Conservation (phyloP, 805 yeast species). For the Lachancea kluyveri region DNA sequence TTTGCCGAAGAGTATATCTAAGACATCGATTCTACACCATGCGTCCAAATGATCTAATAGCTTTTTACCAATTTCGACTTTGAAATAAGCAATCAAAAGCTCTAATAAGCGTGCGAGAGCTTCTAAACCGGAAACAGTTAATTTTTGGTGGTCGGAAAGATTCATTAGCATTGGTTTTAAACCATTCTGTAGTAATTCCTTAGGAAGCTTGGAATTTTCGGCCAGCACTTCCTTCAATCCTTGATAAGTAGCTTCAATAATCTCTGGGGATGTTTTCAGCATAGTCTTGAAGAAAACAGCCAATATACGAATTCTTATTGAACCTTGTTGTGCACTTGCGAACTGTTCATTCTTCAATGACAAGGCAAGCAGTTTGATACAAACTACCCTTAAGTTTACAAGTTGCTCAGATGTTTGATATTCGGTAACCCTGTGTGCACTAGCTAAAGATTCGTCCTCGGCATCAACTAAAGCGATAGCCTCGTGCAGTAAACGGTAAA, state of each 20-base stretch:
- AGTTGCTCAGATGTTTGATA: constrained; percentile 84
- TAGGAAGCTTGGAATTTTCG: constrained; percentile 84
- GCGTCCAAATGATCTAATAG: constrained; percentile 89
- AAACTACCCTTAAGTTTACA: constrained; percentile 80
- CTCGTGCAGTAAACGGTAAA: constrained; percentile 77
- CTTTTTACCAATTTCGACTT: constrained; percentile 94
- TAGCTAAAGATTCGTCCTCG: constrained; percentile 90
- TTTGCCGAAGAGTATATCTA: constrained; percentile 71
- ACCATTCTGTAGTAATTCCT: constrained; percentile 91
- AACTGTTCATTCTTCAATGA: constrained; percentile 85
- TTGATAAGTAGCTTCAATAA: constrained; percentile 87
- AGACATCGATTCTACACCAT: constrained; percentile 82
- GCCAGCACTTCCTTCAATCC: constrained; percentile 80
- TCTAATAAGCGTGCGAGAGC: constrained; percentile 85
- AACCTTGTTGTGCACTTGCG: constrained; percentile 64
- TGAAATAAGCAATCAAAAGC: constrained; percentile 82
- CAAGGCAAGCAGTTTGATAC: constrained; percentile 73
- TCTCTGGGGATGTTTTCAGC: constrained; percentile 75
- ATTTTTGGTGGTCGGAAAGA: constrained; percentile 83
- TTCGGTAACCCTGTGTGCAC: constrained; percentile 79
- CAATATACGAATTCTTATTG: constrained; percentile 75
- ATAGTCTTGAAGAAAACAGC: constrained; percentile 94
- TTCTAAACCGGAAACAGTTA: constrained; percentile 84
- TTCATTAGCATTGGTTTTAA: constrained; percentile 93
- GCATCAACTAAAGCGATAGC: constrained; percentile 95